phyloP scores from a whole-genome alignment of 2,329 filamentous ascomycete species.

The Alternaria hordeiaustralica region DNA sequence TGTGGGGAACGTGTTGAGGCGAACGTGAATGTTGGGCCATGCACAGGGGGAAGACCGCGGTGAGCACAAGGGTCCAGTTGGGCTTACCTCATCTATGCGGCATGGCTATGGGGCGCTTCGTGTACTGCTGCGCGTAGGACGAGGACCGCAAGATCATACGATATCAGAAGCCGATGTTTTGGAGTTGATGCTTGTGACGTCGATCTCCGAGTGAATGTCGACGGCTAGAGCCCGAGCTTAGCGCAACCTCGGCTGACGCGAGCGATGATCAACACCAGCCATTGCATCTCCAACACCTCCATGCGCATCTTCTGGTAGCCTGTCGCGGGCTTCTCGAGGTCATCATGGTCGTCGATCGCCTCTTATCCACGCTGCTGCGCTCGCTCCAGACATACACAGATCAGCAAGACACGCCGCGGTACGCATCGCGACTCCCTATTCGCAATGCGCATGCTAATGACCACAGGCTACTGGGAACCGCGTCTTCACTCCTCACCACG shows the following conservation, averaged over 20 bases:
- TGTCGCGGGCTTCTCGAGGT: constrained; percentile 5
- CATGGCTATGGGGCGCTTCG: constrained; percentile 20
- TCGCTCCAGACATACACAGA: constrained; percentile 65
- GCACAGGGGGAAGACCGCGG: not conserved
- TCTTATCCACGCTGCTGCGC: constrained; percentile 71
- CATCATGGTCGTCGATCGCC: constrained; percentile 69
- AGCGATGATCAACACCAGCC: constrained; percentile 27
- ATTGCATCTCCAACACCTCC: not conserved
- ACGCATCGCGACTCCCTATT: constrained; percentile 25
- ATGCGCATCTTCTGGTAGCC: constrained; percentile 7
- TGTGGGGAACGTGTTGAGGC: not conserved
- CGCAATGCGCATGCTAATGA: constrained; percentile 29
- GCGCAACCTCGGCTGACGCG: constrained; percentile 38
- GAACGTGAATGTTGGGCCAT: not conserved
- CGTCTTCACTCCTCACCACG: constrained; percentile 69
- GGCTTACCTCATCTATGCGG: constrained; percentile 41
- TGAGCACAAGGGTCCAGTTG: not conserved
- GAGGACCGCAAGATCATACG: not conserved
- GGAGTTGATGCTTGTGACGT: constrained; percentile 20
- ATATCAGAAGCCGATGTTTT: not conserved
- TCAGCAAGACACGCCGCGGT: constrained; percentile 67
- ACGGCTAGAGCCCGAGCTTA: constrained; percentile 23
- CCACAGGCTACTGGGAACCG: constrained; percentile 65
- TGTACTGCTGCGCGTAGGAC: not conserved
- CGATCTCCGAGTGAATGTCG: constrained; percentile 15